Base-by-base conservation (phyloP, 2,329 filamentous ascomycete genomes). In the Talaromyces sp. region DNA sequence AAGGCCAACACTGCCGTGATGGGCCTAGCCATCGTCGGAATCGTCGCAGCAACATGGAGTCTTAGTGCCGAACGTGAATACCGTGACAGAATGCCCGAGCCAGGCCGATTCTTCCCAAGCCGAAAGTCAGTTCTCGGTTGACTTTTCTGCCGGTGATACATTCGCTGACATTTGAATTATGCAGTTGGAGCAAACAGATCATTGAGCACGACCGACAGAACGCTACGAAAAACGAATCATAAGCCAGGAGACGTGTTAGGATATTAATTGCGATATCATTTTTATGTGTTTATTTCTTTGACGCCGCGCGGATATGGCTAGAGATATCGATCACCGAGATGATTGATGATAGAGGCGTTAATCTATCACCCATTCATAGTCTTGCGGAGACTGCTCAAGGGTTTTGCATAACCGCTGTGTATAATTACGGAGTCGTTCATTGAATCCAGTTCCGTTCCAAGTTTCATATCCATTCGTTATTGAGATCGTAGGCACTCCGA, bases 1-100 rank as follows among this genome's bases (percentile, higher is more conserved):
- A 95, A 90, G 79, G 82, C 83, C 74, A 99, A 99, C 84, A 99
- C 95, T 5, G 85, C 89, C 63, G 84, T 95, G 70, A 88, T 93
- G 76, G 86, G 86, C 67, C 85, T 83, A 57, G 85, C 90, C 64
- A 83, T 95, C 61, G 70, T 89, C 70, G 89, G 90, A 68, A 84
- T 96, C 70, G 84, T 85, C 66, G 89, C 85, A 59, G 79, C 90
- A 73, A 85, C 84, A 67, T 94, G 88, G 85, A 90, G 84, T 73
- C 79, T 90, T 72, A 93, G 90, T 75, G 90, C 91, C 45, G 86
- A 91, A 71, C 84, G 87, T 69, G 92, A 96, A 78, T 79, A 85
- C 68, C 87, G 91, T 73, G 85, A 89, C 71, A 88, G 85, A 78
- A 92, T 93, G 84, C 92, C 92, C 41, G 89, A 92, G 79, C 84